Conservation (phyloP, 257 asterid genomes). For the Solanum sitiens region DNA sequence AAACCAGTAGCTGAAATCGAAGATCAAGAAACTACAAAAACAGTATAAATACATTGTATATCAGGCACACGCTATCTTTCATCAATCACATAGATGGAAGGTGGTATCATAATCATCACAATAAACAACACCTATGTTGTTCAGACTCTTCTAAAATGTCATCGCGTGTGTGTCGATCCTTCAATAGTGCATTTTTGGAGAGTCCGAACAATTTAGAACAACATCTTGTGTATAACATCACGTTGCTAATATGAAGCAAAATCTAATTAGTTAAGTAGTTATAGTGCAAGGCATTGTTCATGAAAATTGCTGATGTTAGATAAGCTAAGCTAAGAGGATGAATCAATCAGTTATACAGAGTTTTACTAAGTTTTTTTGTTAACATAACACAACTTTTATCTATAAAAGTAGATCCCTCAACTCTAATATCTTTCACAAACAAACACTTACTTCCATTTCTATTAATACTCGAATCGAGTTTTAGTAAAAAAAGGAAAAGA, state of each 20-base stretch:
- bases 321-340: conserved; percentile 34
- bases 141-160: too few species aligned
- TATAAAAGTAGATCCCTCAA: conserved; percentile 25
- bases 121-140: not conserved
- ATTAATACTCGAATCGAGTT: not conserved
- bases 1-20: not conserved
- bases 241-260: not conserved
- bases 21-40: not conserved
- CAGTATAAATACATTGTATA: not conserved
- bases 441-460: not conserved
- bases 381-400: conserved; percentile 24
- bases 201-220: not conserved
- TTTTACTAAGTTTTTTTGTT: conserved; percentile 23
- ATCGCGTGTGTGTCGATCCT: not conserved
- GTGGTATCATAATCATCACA: not conserved
- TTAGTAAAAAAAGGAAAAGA: not conserved
- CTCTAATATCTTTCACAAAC: conserved; percentile 18
- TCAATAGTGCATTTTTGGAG: not conserved
- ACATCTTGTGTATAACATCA: not conserved
- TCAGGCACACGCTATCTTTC: not conserved
- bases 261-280: not conserved
- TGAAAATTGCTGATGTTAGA: conserved; percentile 19
- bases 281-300: conserved; percentile 12
- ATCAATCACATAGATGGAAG: not conserved
- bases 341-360: conserved; percentile 26